Percentiles rank a stretch among this genome's conserved stretches.
Conservation (phyloP, 1,139 yeast genomes). For the Diutina sp. region DNA sequence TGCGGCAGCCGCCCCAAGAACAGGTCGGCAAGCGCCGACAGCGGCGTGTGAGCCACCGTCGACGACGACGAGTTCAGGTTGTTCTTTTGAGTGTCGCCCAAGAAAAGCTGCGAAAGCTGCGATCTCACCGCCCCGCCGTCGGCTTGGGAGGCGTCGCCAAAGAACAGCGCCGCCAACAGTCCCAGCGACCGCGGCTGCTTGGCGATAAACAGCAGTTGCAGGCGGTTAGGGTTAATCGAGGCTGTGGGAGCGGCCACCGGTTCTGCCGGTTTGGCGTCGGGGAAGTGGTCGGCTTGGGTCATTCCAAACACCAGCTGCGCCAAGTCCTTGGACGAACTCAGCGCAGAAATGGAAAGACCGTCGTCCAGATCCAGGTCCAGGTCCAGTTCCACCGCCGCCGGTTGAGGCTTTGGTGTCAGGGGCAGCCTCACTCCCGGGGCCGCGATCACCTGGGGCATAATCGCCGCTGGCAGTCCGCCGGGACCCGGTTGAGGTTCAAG, state of each 20-base stretch:
- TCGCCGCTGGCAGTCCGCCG: neutral
- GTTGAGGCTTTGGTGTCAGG: neutral
- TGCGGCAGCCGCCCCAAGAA: neutral
- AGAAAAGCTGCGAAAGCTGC: neutral
- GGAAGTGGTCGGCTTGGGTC: constrained; percentile 10
- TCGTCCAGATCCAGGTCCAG: constrained; percentile 15
- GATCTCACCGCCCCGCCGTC: constrained; percentile 4
- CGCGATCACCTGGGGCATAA: neutral
- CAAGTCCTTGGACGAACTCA: constrained; percentile 31
- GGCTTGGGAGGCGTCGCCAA: constrained; percentile 2
- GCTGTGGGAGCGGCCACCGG: constrained; percentile 18
- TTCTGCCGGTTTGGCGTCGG: constrained; percentile 9
- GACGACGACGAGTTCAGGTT: neutral
- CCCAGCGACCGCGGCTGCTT: constrained; percentile 31
- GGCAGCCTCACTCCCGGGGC: neutral
- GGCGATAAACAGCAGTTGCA: constrained; percentile 20
- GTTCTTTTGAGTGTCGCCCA: neutral
- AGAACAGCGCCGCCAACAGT: constrained; percentile 11
- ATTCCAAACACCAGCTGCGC: constrained; percentile 31
- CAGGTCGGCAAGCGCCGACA: neutral
- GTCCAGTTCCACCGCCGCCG: constrained; percentile 6
- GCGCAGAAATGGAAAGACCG: constrained; percentile 28
- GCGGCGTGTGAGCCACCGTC: neutral
- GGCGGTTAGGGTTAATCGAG: constrained; percentile 17
- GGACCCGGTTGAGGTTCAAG: neutral